phyloP scores from a whole-genome alignment of 2,329 filamentous ascomycete genomes.

The Dryadomyces quercus-mongolicae region DNA sequence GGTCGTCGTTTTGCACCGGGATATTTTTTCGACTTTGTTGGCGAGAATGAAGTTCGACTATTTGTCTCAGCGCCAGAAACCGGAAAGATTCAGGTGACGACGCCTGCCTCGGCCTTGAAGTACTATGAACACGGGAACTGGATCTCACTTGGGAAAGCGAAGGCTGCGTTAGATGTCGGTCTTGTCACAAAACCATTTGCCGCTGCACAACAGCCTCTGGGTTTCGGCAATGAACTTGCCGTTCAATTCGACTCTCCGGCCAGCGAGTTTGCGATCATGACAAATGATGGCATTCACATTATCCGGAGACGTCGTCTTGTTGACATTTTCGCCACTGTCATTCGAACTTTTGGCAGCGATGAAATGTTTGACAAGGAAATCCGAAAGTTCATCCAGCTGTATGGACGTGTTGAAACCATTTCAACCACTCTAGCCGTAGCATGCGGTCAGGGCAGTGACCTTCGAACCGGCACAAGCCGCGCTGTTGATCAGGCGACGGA shows the following conservation, averaged over 20 bases:
- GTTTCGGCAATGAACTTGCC: conserved; percentile 90
- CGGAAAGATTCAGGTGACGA: conserved; percentile 60
- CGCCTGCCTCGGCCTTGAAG: conserved; percentile 37
- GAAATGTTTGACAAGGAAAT: conserved; percentile 75
- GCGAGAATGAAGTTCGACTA: conserved; percentile 30
- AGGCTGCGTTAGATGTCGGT: conserved; percentile 67
- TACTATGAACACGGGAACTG: conserved; percentile 74
- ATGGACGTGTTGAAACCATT: conserved; percentile 80
- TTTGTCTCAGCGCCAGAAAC: conserved; percentile 85
- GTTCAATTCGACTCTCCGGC: conserved; percentile 84
- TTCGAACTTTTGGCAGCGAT: conserved; percentile 60
- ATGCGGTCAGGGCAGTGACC: conserved; percentile 80
- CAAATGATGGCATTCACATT: conserved; percentile 80
- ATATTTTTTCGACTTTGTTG: conserved; percentile 77
- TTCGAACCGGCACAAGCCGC: conserved; percentile 56
- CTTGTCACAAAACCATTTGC: conserved; percentile 62
- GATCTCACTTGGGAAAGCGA: conserved; percentile 53
- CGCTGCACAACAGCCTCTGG: conserved; percentile 53
- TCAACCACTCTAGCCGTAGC: conserved; percentile 88
- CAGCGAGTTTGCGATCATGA: conserved; percentile 80
- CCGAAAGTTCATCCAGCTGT: conserved; percentile 71
- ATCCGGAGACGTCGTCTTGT: conserved; percentile 75
- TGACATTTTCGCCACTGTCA: conserved; percentile 78
- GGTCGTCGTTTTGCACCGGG: conserved; percentile 66
- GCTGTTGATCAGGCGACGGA: conserved; percentile 76